Conservation (phyloP, 306 rosid species). For the Erythrophleum fordii region DNA sequence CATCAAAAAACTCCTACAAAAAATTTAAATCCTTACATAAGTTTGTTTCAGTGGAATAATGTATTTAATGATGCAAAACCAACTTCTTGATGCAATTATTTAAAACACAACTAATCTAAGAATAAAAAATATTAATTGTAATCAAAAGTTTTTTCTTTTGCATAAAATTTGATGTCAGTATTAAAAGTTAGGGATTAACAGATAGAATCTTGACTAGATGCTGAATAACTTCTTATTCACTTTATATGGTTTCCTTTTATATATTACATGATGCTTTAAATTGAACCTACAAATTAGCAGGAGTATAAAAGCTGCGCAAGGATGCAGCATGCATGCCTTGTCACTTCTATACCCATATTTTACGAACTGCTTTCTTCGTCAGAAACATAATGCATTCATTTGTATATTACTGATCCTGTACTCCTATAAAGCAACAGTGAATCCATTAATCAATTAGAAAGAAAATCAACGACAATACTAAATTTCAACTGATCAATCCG, state of each 20-base stretch:
- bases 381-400: not conserved
- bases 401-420: not conserved
- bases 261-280: not conserved
- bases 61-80: slow-evolving; percentile 17
- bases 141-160: not conserved
- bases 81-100: slow-evolving; percentile 2
- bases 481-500: not conserved
- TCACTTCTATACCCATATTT: not conserved
- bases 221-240: not conserved
- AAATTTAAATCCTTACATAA: slow-evolving; percentile 37
- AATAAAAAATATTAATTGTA: not conserved
- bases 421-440: not conserved
- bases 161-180: not conserved
- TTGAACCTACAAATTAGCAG: not conserved
- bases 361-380: not conserved
- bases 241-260: not conserved
- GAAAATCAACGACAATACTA: not conserved
- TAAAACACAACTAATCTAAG: not conserved
- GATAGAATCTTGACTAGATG: not conserved
- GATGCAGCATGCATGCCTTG: not conserved
- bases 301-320: not conserved
- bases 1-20: slow-evolving; percentile 59
- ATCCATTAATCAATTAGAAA: not conserved
- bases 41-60: not conserved
- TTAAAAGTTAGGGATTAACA: not conserved